A percentile compares a stretch with the other conserved stretches of the same genome.
These are phyloP conservation scores for Trypanosomatidae sp. DNA, from an alignment of 208 protist species.

Conservation along the genomic window DNA sequence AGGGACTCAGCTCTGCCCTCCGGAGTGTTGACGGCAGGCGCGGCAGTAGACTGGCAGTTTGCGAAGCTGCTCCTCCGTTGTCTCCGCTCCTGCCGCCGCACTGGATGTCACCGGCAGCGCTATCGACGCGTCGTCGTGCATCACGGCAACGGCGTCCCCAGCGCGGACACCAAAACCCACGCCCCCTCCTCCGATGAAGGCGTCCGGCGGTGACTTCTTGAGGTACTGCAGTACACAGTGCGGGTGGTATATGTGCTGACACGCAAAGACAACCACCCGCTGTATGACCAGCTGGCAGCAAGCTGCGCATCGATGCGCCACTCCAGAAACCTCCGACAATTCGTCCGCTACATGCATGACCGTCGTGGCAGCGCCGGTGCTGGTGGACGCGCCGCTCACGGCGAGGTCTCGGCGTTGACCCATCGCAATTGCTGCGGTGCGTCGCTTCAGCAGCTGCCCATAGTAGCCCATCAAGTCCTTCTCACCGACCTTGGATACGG, in stretches of 20 bases:
- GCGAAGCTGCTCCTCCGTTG: constrained; percentile 14
- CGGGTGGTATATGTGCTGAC: constrained; percentile 62
- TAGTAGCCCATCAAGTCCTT: constrained; percentile 47
- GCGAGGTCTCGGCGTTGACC: constrained; percentile 4
- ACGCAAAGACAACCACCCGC: constrained; percentile 55
- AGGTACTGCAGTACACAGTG: constrained; percentile 54
- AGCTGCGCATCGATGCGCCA: constrained; percentile 13
- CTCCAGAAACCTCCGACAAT: neutral
- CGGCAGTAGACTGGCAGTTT: constrained; percentile 20
- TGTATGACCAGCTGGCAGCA: constrained; percentile 19
- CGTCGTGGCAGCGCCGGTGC: neutral
- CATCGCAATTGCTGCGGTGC: constrained; percentile 43
- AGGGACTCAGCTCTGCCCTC: constrained; percentile 9
- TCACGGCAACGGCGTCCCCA: constrained; percentile 1
- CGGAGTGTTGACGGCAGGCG: constrained; percentile 17
- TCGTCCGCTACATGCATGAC: neutral
- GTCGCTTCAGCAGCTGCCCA: constrained; percentile 32
- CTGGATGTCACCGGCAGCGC: neutral
- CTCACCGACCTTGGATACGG: constrained; percentile 46
- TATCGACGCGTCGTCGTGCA: neutral
- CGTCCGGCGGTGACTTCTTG: neutral
- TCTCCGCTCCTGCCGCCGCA: neutral
- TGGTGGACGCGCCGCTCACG: neutral
- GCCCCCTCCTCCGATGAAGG: neutral
- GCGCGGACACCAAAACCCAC: neutral